Evolutionary conservation across 2,329 filamentous ascomycete species (phyloP).

Genomic region (Paecilomyces formosus): DNA sequence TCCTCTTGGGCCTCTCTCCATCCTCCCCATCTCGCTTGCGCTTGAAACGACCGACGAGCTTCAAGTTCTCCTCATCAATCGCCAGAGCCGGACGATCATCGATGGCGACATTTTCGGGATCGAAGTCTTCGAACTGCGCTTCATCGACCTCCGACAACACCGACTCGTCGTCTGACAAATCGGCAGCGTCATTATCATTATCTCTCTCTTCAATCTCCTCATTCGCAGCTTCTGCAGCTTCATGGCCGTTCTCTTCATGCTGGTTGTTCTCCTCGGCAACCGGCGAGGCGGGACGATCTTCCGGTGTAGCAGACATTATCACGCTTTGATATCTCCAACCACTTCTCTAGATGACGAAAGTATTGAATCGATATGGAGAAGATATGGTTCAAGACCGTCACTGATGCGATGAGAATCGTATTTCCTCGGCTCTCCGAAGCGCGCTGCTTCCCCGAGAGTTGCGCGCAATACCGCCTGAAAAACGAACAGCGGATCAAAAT

Average conservation of each 20-base stretch:
- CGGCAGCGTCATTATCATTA: constrained; percentile 28
- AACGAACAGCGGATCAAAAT: not conserved
- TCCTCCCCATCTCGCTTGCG: constrained; percentile 57
- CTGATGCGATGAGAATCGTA: not conserved
- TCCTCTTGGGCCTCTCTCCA: constrained; percentile 62
- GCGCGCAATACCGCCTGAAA: not conserved
- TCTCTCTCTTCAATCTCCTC: constrained; percentile 10
- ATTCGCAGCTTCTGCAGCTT: constrained; percentile 12
- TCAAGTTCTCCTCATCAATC: constrained; percentile 56
- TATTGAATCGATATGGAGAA: not conserved
- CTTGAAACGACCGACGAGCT: constrained; percentile 55
- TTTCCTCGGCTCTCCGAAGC: not conserved
- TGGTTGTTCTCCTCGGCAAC: constrained; percentile 10
- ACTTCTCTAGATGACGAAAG: not conserved
- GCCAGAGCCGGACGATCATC: constrained; percentile 52
- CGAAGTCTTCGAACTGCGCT: constrained; percentile 58
- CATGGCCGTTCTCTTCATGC: constrained; percentile 8
- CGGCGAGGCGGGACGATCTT: constrained; percentile 16
- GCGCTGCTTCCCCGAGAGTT: not conserved
- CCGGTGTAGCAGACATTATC: constrained; percentile 34
- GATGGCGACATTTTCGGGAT: constrained; percentile 53
- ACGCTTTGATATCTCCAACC: not conserved
- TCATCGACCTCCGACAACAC: constrained; percentile 59
- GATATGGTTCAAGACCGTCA: not conserved
- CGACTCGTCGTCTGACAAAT: constrained; percentile 53